Evolutionary conservation across 2,329 filamentous ascomycete species (phyloP), one percentile per base, ranked within the genome.

Genomic region (Ceratocystis colombiana): DNA sequence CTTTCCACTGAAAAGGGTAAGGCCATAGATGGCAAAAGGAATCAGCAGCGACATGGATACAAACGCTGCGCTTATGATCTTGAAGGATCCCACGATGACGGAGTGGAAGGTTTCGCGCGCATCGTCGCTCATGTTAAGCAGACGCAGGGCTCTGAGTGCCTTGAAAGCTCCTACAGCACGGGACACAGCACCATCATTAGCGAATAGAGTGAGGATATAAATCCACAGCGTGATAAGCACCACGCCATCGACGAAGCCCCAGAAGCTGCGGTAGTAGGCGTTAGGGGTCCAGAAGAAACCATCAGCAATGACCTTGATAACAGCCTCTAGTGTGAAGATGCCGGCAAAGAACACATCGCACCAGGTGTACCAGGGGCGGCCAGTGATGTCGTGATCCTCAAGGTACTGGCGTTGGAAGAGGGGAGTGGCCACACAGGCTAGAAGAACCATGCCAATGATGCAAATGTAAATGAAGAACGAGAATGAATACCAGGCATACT

Each of bases 231-330:
- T 97, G 66, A 96, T 79, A 64, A 99, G 79, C 70, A 99, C 94
- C 57, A 97, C 76, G 0, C 88, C 90, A 73, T 99, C 94, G 70
- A 99, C 96, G 69, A 96, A 86, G 5, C 94, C 95, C 94, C 94
- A 99, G 0, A 92, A 93, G 73, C 93, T 93, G 71, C 94, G 87
- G 74, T 96, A 90, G 73, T 96, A 99, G 2, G 95, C 95, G 75
- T 99, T 96, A 0, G 94, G 94, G 0, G 94, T 96, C 84, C 90
- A 97, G 74, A 96, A 88, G 71, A 96, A 88, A 6, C 94, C 94
- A 76, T 99, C 94, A 0, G 94, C 94, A 71, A 99, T 85, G 66
- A 96, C 86, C 75, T 99, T 99, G 77, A 99, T 92, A 5, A 86
- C 72, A 0, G 92, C 90, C 75, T 99, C 94, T 5, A 89, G 73